phyloP scores from a whole-genome alignment of 495 filamentous ascomycete species.

The Friedmanniomyces endolithicus region DNA sequence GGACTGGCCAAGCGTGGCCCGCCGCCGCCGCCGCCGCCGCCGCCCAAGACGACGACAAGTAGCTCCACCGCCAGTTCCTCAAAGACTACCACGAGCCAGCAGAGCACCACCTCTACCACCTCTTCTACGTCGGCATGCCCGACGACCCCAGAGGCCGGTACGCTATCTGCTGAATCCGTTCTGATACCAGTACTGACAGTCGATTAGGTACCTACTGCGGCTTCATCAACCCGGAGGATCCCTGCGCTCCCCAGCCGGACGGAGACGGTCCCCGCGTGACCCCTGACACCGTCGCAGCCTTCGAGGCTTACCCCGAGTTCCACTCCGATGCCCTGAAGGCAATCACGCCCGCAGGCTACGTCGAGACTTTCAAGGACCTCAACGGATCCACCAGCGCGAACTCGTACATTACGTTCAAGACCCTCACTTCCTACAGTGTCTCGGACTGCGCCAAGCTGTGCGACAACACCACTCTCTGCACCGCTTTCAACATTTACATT shows the following conservation, averaged over 20 bases:
- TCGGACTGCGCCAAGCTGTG: slow-evolving; percentile 28
- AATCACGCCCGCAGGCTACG: slow-evolving; percentile 32
- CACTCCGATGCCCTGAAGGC: slow-evolving; percentile 17
- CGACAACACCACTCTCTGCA: slow-evolving; percentile 26
- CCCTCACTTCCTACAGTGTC: slow-evolving; percentile 34
- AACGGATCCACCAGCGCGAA: slow-evolving; percentile 28
- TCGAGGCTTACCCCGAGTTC: slow-evolving; percentile 10
- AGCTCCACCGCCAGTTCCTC: slow-evolving; percentile 1
- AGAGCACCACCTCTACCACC: slow-evolving; percentile 5
- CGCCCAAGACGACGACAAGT: background rate
- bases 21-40: background rate
- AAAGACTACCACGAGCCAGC: slow-evolving; percentile 7
- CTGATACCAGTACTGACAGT: no score
- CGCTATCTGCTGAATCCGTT: no score
- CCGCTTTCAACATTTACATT: slow-evolving; percentile 38
- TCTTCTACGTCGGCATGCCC: slow-evolving; percentile 7
- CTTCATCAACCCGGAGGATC: slow-evolving; percentile 18
- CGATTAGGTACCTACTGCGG: slow-evolving; percentile 13
- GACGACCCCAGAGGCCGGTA: slow-evolving; percentile 9
- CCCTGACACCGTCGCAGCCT: slow-evolving; percentile 17
- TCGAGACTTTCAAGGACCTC: slow-evolving; percentile 29
- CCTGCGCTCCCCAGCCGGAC: slow-evolving; percentile 17
- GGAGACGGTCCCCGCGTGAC: slow-evolving; percentile 13
- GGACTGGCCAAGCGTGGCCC: background rate
- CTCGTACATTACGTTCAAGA: slow-evolving; percentile 34